phyloP scores from a whole-genome alignment of 208 protist genomes.

The Borovskyia barvae region DNA sequence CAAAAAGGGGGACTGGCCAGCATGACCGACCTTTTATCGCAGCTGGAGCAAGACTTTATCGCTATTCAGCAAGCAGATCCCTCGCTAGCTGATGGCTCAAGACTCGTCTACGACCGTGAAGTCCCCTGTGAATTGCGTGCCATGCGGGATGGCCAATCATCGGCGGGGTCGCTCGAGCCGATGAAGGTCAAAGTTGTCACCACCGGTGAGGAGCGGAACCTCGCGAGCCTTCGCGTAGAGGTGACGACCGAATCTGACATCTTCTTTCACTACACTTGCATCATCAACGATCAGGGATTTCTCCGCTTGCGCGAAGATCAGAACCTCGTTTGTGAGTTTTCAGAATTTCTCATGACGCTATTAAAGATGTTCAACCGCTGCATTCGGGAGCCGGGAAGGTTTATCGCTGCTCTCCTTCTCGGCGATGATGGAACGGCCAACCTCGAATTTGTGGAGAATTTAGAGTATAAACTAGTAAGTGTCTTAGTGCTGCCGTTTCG shows the following conservation, averaged over 20 bases:
- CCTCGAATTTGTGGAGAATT: slow-evolving; percentile 94
- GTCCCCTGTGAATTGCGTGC: slow-evolving; percentile 89
- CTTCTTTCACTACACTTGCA: slow-evolving; percentile 93
- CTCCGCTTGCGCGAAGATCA: slow-evolving; percentile 83
- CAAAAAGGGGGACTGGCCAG: slow-evolving; percentile 2
- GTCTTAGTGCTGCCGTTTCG: slow-evolving; percentile 89
- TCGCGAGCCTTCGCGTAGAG: slow-evolving; percentile 78
- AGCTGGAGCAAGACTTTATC: slow-evolving; percentile 90
- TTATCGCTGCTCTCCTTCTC: slow-evolving; percentile 87
- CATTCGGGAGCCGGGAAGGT: slow-evolving; percentile 87
- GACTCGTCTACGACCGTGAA: slow-evolving; percentile 91
- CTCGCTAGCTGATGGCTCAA: slow-evolving; percentile 84
- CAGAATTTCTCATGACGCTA: slow-evolving; percentile 91
- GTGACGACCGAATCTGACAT: slow-evolving; percentile 91
- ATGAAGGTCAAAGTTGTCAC: slow-evolving; percentile 92
- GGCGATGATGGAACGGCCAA: slow-evolving; percentile 79
- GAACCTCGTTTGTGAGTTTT: slow-evolving; percentile 93
- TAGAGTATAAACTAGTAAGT: slow-evolving; percentile 95
- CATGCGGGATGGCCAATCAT: slow-evolving; percentile 61
- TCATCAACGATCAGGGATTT: slow-evolving; percentile 88
- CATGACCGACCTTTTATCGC: slow-evolving; percentile 78
- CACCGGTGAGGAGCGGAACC: slow-evolving; percentile 77
- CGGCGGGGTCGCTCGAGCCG: slow-evolving; percentile 83
- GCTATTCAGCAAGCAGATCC: slow-evolving; percentile 91
- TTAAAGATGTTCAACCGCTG: slow-evolving; percentile 93